Base-by-base conservation (phyloP, 2,329 filamentous ascomycete species). In the Colletotrichum acutatum region DNA sequence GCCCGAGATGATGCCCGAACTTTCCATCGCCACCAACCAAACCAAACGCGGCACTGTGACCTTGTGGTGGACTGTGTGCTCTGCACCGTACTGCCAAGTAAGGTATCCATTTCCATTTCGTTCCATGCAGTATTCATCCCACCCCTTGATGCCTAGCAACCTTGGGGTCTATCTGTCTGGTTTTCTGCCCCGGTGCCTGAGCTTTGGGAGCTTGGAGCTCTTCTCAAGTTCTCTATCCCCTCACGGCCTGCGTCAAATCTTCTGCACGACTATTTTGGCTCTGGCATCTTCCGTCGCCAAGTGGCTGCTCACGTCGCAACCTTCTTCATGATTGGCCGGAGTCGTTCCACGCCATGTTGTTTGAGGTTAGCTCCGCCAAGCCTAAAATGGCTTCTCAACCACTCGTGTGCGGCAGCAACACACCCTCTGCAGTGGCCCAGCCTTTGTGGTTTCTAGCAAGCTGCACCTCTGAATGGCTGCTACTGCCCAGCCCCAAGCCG, bases 401-500 rank as follows among this genome's bases (percentile, higher is more conserved):
- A 72, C 52, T 72, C 52, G 37, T 68, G 52, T 53, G 65, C 65
- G 49, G 37, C 64, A 63, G 58, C 69, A 72, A 42, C 58, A 72
- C 69, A 72, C 69, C 69, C 65, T 68, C n/a, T 52, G 57, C 63
- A 12, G 54, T 60, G 42, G 68, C 64, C 64, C 64, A 71, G 34
- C 58, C 64, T 71, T 62, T 57, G 49, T 61, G 57, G 59, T n/a
- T 67, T 61, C 28, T 52, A 52, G 69, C 58, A 63, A 68, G 53
- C 68, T 68, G 64, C 64, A 64, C 28, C n/a, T 56, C 64, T 56
- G 65, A 32, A 53, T 54, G 63, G 68, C 46, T 65, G 42, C 16
- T 69, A 64, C 73, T 74, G 71, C 71, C 74, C 66, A 75, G 74
- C 67, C 60, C 59, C 49, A 66, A 60, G 53, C 67, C 53, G 32